Evolutionary conservation across 2,329 filamentous ascomycete species (phyloP).

Genomic region (Penicillium paneum): DNA sequence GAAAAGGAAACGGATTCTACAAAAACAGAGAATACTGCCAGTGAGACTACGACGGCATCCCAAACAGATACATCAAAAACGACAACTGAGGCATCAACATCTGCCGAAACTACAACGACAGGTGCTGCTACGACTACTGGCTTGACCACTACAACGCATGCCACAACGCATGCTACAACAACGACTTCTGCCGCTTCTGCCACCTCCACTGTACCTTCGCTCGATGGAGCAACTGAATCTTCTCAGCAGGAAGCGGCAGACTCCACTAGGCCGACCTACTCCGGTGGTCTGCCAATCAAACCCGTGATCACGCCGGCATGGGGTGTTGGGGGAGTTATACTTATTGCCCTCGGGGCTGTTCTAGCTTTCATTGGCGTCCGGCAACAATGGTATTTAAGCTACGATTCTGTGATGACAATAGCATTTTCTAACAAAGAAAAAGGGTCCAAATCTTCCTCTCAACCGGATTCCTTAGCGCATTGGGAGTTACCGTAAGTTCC

Average conservation of each 20-base stretch:
- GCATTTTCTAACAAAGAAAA: constrained; percentile 15
- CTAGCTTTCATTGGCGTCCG: constrained; percentile 80
- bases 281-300: constrained; percentile 60
- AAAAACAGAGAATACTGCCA: constrained; percentile 2
- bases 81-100: constrained; percentile 11
- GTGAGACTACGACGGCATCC: constrained; percentile 8
- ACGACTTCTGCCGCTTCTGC: constrained; percentile 11
- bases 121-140: constrained; percentile 7
- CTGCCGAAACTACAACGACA: constrained; percentile 4
- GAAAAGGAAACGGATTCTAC: background rate
- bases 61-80: constrained; percentile 14
- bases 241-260: constrained; percentile 9
- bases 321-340: constrained; percentile 71
- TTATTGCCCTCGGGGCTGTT: constrained; percentile 68
- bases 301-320: constrained; percentile 77
- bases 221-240: constrained; percentile 21
- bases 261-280: constrained; percentile 21
- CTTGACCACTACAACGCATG: background rate
- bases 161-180: constrained; percentile 10
- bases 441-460: constrained; percentile 75
- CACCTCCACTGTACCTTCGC: constrained; percentile 25
- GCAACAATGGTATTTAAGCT: constrained; percentile 57
- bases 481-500: constrained; percentile 63
- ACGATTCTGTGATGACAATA: background rate
- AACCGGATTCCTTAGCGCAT: constrained; percentile 66